Evolutionary conservation across 2,329 filamentous ascomycete genomes (phyloP).

Genomic region (Nemania bipapillata): DNA sequence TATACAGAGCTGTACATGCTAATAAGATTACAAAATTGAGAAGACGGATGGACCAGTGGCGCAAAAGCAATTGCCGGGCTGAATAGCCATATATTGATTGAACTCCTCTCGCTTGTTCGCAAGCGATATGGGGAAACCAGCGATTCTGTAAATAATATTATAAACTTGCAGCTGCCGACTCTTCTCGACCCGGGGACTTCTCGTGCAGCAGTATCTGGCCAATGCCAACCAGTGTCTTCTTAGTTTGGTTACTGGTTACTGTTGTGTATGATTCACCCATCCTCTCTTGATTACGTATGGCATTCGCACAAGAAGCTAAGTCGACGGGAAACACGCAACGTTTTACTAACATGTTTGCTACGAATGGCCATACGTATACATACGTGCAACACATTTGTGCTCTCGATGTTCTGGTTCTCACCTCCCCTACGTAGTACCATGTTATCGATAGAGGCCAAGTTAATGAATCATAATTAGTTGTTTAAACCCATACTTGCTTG

Average conservation of each 20-base stretch:
- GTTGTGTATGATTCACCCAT: slow-evolving; percentile 6
- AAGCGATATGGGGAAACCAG: neutral
- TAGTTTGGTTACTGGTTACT: neutral
- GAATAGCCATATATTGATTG: slow-evolving; percentile 28
- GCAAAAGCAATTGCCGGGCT: slow-evolving; percentile 30
- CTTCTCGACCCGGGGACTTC: slow-evolving; percentile 6
- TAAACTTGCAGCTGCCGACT: slow-evolving; percentile 13
- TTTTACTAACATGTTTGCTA: neutral
- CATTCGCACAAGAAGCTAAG: slow-evolving; percentile 6
- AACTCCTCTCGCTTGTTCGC: slow-evolving; percentile 1
- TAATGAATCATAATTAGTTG: neutral
- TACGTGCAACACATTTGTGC: too few species aligned
- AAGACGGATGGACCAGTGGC: slow-evolving; percentile 13
- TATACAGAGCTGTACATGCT: neutral
- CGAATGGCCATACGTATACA: too few species aligned
- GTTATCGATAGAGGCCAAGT: neutral
- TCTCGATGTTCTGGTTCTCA: too few species aligned
- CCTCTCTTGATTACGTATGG: slow-evolving; percentile 8
- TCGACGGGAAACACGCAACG: slow-evolving; percentile 22
- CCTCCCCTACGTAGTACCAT: too few species aligned
- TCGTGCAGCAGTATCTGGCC: slow-evolving; percentile 9
- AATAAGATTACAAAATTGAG: slow-evolving; percentile 13
- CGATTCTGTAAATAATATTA: slow-evolving; percentile 2
- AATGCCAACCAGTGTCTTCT: slow-evolving; percentile 6
- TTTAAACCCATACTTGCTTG: slow-evolving; percentile 17